Evolutionary conservation across 352 stramenopile species (phyloP).

Genomic region (Thalassiosira gravida): DNA sequence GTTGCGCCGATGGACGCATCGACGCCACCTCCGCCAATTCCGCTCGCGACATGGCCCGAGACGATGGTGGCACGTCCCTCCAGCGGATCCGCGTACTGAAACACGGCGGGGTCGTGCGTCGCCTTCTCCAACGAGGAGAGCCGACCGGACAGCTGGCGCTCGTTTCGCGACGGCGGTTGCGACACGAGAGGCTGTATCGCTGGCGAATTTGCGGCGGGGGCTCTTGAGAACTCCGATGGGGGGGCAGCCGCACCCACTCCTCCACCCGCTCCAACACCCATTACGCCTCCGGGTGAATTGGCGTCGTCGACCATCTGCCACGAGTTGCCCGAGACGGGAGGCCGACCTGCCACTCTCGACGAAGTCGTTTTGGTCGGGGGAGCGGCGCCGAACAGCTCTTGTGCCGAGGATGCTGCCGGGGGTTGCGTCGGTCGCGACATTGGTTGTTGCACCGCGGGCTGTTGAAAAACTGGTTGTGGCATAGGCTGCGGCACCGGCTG

Average conservation of each 20-base stretch:
- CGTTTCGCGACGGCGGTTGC: background rate
- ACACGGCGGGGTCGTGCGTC: slow-evolving; percentile 14
- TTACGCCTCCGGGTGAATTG: background rate
- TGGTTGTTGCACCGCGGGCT: background rate
- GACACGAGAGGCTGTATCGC: background rate
- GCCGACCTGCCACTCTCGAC: background rate
- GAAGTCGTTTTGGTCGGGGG: background rate
- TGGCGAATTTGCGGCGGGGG: background rate
- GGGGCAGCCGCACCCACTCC: background rate
- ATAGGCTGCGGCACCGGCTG: slow-evolving; percentile 2
- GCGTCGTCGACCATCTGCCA: slow-evolving; percentile 12
- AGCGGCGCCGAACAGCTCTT: slow-evolving; percentile 19
- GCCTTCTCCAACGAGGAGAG: slow-evolving; percentile 32
- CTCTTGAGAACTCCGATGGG: too few species aligned
- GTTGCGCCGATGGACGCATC: background rate
- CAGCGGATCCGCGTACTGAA: slow-evolving; percentile 41
- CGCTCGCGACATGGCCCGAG: background rate
- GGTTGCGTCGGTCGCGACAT: background rate
- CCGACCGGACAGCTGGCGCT: slow-evolving; percentile 24
- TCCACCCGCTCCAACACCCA: background rate
- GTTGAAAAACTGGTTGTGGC: background rate
- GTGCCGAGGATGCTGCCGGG: slow-evolving; percentile 7
- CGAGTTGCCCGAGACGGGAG: slow-evolving; percentile 8
- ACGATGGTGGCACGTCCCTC: slow-evolving; percentile 20
- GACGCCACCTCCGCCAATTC: background rate